Base-by-base conservation (phyloP, 2,329 filamentous ascomycete species). In the Penicillium sclerotigenum region DNA sequence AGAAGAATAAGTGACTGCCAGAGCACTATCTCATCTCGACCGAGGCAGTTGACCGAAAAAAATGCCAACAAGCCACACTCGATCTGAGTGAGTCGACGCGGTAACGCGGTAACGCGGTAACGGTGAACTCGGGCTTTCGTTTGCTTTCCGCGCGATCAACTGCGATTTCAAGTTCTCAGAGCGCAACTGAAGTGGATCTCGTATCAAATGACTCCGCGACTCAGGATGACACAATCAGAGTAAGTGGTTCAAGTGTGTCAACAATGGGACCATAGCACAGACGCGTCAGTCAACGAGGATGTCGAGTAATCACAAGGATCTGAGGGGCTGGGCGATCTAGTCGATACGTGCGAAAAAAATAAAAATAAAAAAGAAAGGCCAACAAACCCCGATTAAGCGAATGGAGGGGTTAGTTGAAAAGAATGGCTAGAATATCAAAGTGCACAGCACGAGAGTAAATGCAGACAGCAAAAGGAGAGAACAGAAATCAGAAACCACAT, bases 1-100 rank as follows among this genome's bases (percentile, higher is more conserved):
- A 61, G 61, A 68, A 61, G 29, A 55, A 59, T 34, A 63, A 59
- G 59, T 65, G 67, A 69, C 68, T 68, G 60, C 69, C 71, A 69
- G 68, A 71, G 70, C 65, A 68, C 70, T 73, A 73, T 71, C 65
- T 66, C 69, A 71, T 71, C 34, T 63, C 55, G 59, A 48, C 42
- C 42, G 31, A 33, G 57, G 29, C 40, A 26, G 22, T 29, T 57
- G 37, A 22, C 28, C 36, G 16, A 20, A 56, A 20, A 56, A 48
- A n/a, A 18, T 22, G 36, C 26, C 22, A 42, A 51, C 50, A 50
- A 57, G 37, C 50, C 34, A 24, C 11, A n/a, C 34, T 20, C 31
- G 11, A 24, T 45, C 20, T n/a, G 16, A 38, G 26, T 5, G 33
- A 33, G 18, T 13, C 34, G 47, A 18, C n/a, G 41, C 41, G 34